Evolutionary conservation across 2,329 filamentous ascomycete genomes (phyloP).

Genomic region (Sphaerulina musiva): DNA sequence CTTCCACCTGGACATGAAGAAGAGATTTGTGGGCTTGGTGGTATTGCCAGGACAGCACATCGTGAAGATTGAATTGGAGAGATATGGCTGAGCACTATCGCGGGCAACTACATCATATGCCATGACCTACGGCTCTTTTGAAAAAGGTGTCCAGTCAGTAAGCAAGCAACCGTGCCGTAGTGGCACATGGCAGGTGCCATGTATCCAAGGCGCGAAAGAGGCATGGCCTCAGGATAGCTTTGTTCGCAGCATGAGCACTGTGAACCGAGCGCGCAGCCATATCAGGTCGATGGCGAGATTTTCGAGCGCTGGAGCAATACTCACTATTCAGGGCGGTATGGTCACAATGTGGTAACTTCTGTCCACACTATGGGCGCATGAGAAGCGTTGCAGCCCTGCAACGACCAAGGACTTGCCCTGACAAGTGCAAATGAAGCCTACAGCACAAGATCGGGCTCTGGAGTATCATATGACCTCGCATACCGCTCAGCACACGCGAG

Average conservation of each 20-base stretch:
- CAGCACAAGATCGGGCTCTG: too few relatives aligned
- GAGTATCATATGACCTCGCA: too few relatives aligned
- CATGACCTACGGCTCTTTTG: neutral
- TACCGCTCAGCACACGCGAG: too few relatives aligned
- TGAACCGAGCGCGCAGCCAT: neutral
- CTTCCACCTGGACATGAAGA: constrained; percentile 66
- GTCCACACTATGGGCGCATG: too few relatives aligned
- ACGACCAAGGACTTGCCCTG: too few relatives aligned
- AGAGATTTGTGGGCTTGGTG: constrained; percentile 79
- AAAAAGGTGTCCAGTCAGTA: neutral
- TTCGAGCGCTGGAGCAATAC: too few relatives aligned
- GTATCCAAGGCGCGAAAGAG: neutral
- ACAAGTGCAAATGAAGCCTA: too few relatives aligned
- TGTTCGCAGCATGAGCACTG: neutral
- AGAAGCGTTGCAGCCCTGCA: too few relatives aligned
- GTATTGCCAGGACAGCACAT: constrained; percentile 85
- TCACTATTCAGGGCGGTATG: neutral
- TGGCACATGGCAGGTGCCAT: neutral
- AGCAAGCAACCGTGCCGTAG: neutral
- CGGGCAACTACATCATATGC: neutral
- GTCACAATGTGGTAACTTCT: too few relatives aligned
- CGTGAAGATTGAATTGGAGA: constrained; percentile 79
- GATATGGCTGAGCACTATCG: constrained; percentile 34
- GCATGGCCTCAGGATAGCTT: neutral
- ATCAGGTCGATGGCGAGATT: too few relatives aligned